Percentiles rank a stretch among this genome's conserved stretches.
phyloP scores from a whole-genome alignment of 2,329 filamentous ascomycete species.

The Penicillium sp. region DNA sequence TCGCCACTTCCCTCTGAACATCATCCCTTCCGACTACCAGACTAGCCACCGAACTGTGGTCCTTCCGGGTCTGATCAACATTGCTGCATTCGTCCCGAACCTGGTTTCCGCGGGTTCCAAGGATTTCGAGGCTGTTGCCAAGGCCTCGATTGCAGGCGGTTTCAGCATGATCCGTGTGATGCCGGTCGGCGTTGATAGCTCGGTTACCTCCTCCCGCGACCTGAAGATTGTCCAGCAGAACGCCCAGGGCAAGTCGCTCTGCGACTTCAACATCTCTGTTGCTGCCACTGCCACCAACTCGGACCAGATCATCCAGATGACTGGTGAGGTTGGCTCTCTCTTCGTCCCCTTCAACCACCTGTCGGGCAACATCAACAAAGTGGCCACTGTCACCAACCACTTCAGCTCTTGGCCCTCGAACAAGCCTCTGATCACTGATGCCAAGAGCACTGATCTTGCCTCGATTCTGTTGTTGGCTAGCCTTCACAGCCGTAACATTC shows the following conservation, averaged over 20 bases:
- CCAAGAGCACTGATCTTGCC: conserved; percentile 70
- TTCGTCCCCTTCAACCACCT: conserved; percentile 77
- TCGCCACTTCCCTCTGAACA: conserved; percentile 74
- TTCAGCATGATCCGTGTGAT: conserved; percentile 75
- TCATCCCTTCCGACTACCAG: conserved; percentile 79
- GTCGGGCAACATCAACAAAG: conserved; percentile 74
- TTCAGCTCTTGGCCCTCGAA: conserved; percentile 67
- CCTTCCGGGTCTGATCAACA: conserved; percentile 66
- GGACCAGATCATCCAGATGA: conserved; percentile 63
- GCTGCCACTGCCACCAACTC: conserved; percentile 64
- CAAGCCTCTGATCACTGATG: conserved; percentile 74
- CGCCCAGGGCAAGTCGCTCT: conserved; percentile 58
- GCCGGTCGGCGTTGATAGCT: conserved; percentile 63
- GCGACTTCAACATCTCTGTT: conserved; percentile 73
- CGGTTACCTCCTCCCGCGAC: conserved; percentile 63
- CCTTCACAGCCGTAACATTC: conserved; percentile 67
- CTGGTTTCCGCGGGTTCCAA: conserved; percentile 56
- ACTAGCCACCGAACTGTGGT: conserved; percentile 72
- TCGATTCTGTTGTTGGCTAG: conserved; percentile 69
- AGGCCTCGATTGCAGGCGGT: conserved; percentile 63
- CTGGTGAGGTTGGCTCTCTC: conserved; percentile 65
- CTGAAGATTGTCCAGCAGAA: conserved; percentile 64
- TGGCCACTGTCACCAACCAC: conserved; percentile 67
- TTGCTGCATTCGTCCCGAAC: conserved; percentile 70
- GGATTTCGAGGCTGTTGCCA: conserved; percentile 62